Evolutionary conservation across 176 grass and related monocot genomes (phyloP).

Genomic region (Aegilops speltoides): DNA sequence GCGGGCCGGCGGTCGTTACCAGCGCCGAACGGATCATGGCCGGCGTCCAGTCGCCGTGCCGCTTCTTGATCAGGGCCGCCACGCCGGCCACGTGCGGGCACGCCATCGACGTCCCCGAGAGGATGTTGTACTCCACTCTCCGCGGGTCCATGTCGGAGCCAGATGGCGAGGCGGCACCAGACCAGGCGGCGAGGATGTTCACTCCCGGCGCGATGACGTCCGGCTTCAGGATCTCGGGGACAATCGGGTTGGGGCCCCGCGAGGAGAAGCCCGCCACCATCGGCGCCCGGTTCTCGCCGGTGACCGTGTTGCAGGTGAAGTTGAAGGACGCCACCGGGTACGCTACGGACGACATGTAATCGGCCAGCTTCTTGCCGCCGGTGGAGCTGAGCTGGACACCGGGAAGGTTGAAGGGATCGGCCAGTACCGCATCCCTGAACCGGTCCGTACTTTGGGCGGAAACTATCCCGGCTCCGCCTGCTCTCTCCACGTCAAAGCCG

Average conservation of each 20-base stretch:
- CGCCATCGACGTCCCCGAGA: too few species aligned
- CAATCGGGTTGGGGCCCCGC: conserved; percentile 2
- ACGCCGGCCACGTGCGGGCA: too few species aligned
- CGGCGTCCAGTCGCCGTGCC: conserved; percentile 28
- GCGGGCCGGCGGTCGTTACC: conserved; percentile 43
- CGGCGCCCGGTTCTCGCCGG: conserved; percentile 33
- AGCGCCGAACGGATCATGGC: conserved; percentile 55
- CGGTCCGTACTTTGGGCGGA: not conserved
- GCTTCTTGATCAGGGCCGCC: not conserved
- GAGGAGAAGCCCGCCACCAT: conserved; percentile 34
- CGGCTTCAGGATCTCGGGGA: not conserved
- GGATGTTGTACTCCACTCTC: not conserved
- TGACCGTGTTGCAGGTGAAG: conserved; percentile 2
- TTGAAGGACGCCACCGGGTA: conserved; percentile 7
- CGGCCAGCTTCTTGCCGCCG: not conserved
- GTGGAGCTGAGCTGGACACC: conserved; percentile 7
- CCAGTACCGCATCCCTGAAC: not conserved
- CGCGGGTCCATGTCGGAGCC: not conserved
- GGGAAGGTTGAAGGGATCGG: not conserved
- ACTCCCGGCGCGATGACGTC: not conserved
- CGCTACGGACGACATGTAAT: not conserved
- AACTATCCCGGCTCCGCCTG: conserved; percentile 21
- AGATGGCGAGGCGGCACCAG: not conserved
- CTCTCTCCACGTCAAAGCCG: conserved; percentile 1
- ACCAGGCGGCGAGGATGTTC: not conserved